Base-by-base conservation (phyloP, 176 grass and related monocot species). In the Phoenix roebelenii region DNA sequence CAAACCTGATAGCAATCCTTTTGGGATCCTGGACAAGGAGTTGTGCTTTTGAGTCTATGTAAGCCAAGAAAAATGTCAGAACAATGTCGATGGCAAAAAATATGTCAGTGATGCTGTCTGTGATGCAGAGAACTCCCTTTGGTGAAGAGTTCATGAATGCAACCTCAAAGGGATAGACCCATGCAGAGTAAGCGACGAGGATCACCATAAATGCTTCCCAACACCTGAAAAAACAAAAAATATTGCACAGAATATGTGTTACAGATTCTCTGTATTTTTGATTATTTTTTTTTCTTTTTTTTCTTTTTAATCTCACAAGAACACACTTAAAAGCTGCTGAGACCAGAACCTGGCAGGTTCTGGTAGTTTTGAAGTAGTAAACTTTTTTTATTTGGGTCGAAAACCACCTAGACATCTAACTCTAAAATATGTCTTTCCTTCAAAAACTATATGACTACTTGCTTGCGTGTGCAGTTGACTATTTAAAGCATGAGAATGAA, bases 91-190 rank as follows among this genome's bases (percentile, higher is more conserved):
- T 59, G 62, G 77, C 70, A 61, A 98, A 98, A 80, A 98, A 91
- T 14, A 77, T 59, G 63, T 98, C 67, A 20, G 88, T 85, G 44
- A 88, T 68, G 44, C 78, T 76, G 74, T 98, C 93, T 4, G 81
- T 67, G 56, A 98, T 57, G 78, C 71, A 81, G 5, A 98, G 78
- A 1, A 81, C 87, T 18, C 93, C 87, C 80, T 85, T 91, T 3
- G 87, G 87, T 0, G 79, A 51, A 24, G 84, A 74, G 56, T 85
- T 77, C 87, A 92, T 71, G 77, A 98, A 98, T 12, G 93, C 93
- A n/a, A 98, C 81, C 87, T 98, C 93, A 66, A 98, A 98, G 18
- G 87, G 87, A 76, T 92, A 98, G 50, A 98, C 87, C 93, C 93
- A 98, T 63, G 93, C 93, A 15, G 93, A 88, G 81, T 98, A 98